A percentile compares a stretch with the other conserved stretches of the same genome.
Conservation (phyloP, 169 alveolate genomes). For the Eimeria maxima region DNA sequence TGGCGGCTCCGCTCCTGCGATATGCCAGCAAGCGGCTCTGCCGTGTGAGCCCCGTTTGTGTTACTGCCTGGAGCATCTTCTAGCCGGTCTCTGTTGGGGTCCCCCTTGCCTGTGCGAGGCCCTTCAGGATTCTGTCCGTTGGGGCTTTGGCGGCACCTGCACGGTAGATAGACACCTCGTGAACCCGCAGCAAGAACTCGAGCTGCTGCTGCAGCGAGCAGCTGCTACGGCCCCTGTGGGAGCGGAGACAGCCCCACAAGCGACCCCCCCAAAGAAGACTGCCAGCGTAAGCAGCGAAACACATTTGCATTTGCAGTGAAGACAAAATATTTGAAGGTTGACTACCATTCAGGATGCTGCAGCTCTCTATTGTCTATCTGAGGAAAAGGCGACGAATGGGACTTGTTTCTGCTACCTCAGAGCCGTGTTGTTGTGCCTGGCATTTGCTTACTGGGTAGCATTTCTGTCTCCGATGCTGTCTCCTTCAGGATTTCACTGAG, state of each 20-base stretch:
- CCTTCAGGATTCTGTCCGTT: not conserved
- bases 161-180: constrained; percentile 41
- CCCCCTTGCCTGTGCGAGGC: constrained; percentile 70
- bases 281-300: constrained; percentile 3
- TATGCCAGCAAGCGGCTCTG: constrained; percentile 16
- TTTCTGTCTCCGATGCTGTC: not conserved
- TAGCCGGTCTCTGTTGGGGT: constrained; percentile 64
- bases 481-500: not conserved
- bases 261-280: not conserved
- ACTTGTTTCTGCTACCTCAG: not conserved
- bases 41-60: constrained; percentile 59
- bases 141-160: constrained; percentile 50
- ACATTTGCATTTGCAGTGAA: not conserved
- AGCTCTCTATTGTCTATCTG: not conserved
- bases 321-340: not conserved
- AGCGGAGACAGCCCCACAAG: not conserved
- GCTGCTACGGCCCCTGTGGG: constrained; percentile 1
- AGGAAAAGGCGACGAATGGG: constrained; percentile 4
- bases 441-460: not conserved
- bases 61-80: constrained; percentile 62
- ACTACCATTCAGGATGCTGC: not conserved
- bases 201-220: constrained; percentile 75
- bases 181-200: constrained; percentile 76
- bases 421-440: not conserved
- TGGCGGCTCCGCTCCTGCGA: constrained; percentile 20